Percentiles rank a stretch among this genome's conserved stretches.
Conservation (phyloP, 192 early-diverging fungal genomes). For the Irineochytrium annulatum region DNA sequence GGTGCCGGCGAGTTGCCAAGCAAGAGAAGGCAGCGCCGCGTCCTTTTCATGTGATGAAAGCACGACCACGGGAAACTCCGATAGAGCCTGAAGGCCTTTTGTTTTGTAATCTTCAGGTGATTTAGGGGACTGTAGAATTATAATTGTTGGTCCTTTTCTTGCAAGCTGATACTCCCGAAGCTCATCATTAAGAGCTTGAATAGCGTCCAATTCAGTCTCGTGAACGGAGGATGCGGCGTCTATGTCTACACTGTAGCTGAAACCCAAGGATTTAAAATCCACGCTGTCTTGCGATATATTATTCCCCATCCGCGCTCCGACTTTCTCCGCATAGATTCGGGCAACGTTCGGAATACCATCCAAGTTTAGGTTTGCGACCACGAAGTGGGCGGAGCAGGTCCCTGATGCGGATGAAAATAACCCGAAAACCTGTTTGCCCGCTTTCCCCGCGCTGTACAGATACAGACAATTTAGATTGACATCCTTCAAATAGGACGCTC, state of each 20-base stretch:
- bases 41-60: conserved; percentile 71
- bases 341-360: conserved; percentile 71
- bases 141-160: conserved; percentile 60
- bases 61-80: conserved; percentile 66
- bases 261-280: conserved; percentile 12
- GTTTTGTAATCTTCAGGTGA: conserved; percentile 37
- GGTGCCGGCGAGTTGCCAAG: conserved; percentile 74
- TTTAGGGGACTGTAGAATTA: conserved; percentile 69
- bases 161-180: conserved; percentile 61
- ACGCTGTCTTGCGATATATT: neutral
- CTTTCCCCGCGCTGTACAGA: conserved; percentile 68
- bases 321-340: conserved; percentile 62
- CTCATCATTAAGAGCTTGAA: conserved; percentile 54
- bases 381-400: conserved; percentile 67
- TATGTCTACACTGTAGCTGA: conserved; percentile 50
- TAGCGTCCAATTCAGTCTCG: conserved; percentile 45
- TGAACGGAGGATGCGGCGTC: conserved; percentile 49
- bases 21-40: conserved; percentile 68
- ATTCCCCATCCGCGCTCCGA: no score
- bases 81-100: conserved; percentile 47
- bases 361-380: conserved; percentile 57
- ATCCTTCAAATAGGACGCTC: conserved; percentile 31
- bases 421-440: conserved; percentile 58
- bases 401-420: conserved; percentile 61
- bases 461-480: conserved; percentile 61